Percentiles rank a stretch among this genome's conserved stretches.
phyloP scores from a whole-genome alignment of 2,329 filamentous ascomycete genomes.

The Bretziella fagacearum region DNA sequence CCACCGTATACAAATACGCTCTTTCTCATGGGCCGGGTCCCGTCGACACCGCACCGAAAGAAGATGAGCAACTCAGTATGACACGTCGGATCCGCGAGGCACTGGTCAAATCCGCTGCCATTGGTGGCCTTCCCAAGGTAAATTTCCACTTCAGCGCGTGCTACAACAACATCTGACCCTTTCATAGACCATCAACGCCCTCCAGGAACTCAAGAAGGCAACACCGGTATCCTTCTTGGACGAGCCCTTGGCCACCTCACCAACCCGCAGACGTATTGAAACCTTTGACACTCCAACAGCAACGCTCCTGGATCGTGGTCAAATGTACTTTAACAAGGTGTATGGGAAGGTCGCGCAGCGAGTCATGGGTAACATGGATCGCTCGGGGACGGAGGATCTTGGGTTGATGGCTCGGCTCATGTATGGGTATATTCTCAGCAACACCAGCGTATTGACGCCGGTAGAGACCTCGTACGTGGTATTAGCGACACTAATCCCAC shows the following conservation, averaged over 20 bases:
- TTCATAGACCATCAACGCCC: slow-evolving; percentile 29
- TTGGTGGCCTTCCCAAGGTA: slow-evolving; percentile 35
- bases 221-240: slow-evolving; percentile 28
- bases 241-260: slow-evolving; percentile 21
- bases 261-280: slow-evolving; percentile 25
- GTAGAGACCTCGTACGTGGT: slow-evolving; percentile 35
- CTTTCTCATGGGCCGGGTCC: slow-evolving; percentile 21
- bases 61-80: slow-evolving; percentile 27
- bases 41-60: slow-evolving; percentile 17
- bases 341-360: slow-evolving; percentile 33
- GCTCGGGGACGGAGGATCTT: slow-evolving; percentile 32
- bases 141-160: neutral
- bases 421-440: slow-evolving; percentile 34
- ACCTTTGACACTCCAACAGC: slow-evolving; percentile 22
- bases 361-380: slow-evolving; percentile 32
- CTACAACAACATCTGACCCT: neutral
- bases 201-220: slow-evolving; percentile 27
- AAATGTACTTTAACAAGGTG: slow-evolving; percentile 29
- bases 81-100: slow-evolving; percentile 31
- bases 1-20: slow-evolving; percentile 27
- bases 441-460: slow-evolving; percentile 27
- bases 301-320: slow-evolving; percentile 27
- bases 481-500: slow-evolving; percentile 33
- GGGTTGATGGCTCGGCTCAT: slow-evolving; percentile 30
- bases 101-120: slow-evolving; percentile 30